Evolutionary conservation across 2,329 filamentous ascomycete species (phyloP).

Genomic region (Neocucurbitaria cava): DNA sequence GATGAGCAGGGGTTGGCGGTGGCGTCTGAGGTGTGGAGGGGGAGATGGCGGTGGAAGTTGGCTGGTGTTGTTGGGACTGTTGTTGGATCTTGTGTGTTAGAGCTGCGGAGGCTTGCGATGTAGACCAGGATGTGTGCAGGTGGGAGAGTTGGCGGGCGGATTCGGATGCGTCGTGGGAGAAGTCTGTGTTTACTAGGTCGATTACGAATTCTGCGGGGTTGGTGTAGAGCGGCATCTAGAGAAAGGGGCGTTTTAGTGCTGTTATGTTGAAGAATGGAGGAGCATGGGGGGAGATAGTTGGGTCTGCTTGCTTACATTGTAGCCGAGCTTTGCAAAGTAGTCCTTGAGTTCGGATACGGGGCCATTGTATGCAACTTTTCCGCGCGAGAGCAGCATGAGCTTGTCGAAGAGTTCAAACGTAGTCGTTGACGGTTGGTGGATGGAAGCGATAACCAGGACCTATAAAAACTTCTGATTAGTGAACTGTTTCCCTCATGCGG

Average conservation of each 20-base stretch:
- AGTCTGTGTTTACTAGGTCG: slow-evolving; percentile 80
- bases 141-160: slow-evolving; percentile 58
- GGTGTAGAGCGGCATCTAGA: slow-evolving; percentile 70
- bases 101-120: slow-evolving; percentile 51
- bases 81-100: slow-evolving; percentile 34
- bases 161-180: slow-evolving; percentile 60
- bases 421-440: slow-evolving; percentile 83
- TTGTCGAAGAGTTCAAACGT: slow-evolving; percentile 85
- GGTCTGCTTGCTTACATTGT: slow-evolving; percentile 34
- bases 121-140: slow-evolving; percentile 64
- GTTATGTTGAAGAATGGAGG: too few relatives aligned
- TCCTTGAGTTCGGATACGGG: slow-evolving; percentile 62
- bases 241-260: not conserved
- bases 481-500: too few relatives aligned
- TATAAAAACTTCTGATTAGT: slow-evolving; percentile 38
- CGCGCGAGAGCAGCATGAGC: slow-evolving; percentile 74
- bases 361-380: slow-evolving; percentile 77
- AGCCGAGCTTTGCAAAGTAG: slow-evolving; percentile 70
- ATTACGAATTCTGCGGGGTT: slow-evolving; percentile 85
- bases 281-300: too few relatives aligned
- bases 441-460: slow-evolving; percentile 80
- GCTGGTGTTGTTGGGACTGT: not conserved
- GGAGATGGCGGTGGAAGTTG: not conserved
- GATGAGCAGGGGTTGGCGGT: slow-evolving; percentile 59
- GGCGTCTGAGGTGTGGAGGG: too few relatives aligned